A percentile compares a stretch with the other conserved stretches of the same genome.
Evolutionary conservation across 2,329 filamentous ascomycete species (phyloP).

Genomic region (Microsporum ferrugineum): DNA sequence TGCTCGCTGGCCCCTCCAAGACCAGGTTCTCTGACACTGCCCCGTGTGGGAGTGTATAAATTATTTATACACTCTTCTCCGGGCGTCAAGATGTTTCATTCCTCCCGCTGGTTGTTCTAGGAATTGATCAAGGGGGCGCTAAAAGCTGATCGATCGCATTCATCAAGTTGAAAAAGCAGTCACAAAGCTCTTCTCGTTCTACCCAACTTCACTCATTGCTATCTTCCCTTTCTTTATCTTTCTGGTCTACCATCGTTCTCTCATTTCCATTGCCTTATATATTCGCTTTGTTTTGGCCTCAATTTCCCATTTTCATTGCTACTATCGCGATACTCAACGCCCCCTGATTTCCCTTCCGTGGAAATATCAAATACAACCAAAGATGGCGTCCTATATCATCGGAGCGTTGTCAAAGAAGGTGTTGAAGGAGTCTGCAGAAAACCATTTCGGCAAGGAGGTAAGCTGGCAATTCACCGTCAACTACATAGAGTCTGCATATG

Average conservation of each 20-base stretch:
- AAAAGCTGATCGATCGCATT: not conserved
- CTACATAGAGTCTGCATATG: not conserved
- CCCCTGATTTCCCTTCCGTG: not conserved
- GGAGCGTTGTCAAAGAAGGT: constrained; percentile 24
- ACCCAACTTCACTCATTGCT: not conserved
- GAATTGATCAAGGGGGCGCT: not conserved
- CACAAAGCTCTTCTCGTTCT: not conserved
- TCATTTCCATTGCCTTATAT: not conserved
- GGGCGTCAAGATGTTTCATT: not conserved
- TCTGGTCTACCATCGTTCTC: not conserved
- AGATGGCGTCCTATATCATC: constrained; percentile 17
- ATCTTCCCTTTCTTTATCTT: not conserved
- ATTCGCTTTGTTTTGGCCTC: not conserved
- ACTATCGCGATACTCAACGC: not conserved
- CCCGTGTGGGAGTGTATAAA: not conserved
- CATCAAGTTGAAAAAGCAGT: not conserved
- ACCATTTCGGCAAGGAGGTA: constrained; percentile 34
- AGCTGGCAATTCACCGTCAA: not conserved
- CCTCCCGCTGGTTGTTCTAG: not conserved
- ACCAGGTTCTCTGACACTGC: not conserved
- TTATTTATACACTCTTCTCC: not conserved
- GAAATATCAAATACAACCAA: not conserved
- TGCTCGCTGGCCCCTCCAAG: not conserved
- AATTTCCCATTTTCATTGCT: not conserved
- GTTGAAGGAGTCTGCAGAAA: constrained; percentile 29